phyloP scores from a whole-genome alignment of 2,329 filamentous ascomycete genomes.

The Penicillium vulpinum region DNA sequence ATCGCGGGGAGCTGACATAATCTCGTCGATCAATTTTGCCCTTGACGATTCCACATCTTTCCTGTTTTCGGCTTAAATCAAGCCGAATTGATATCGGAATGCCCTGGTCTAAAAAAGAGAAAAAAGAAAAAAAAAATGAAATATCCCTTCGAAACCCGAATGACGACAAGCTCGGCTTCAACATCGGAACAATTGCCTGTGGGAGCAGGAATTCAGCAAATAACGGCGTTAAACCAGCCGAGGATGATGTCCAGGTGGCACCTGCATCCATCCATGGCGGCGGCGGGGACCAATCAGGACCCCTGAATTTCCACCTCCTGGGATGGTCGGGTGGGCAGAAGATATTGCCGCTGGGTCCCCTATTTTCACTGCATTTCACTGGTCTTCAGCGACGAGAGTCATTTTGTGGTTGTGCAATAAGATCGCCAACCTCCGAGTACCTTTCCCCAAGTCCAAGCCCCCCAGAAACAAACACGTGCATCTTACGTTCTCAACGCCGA shows the following conservation, averaged over 20 bases:
- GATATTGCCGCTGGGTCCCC: slow-evolving; percentile 33
- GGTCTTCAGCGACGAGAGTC: slow-evolving; percentile 12
- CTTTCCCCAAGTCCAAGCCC: slow-evolving; percentile 5
- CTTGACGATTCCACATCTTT: not conserved
- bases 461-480: not conserved
- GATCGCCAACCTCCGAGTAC: slow-evolving; percentile 13
- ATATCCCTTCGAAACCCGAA: not conserved
- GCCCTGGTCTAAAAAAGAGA: slow-evolving; percentile 2
- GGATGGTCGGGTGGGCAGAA: slow-evolving; percentile 30
- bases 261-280: slow-evolving; percentile 20
- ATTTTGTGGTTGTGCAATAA: slow-evolving; percentile 12
- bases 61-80: slow-evolving; percentile 15
- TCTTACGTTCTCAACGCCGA: slow-evolving; percentile 7
- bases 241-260: slow-evolving; percentile 31
- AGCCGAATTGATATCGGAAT: slow-evolving; percentile 15
- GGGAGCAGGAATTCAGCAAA: slow-evolving; percentile 15
- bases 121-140: not conserved
- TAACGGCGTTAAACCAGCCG: slow-evolving; percentile 30
- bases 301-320: slow-evolving; percentile 15
- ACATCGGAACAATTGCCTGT: slow-evolving; percentile 13
- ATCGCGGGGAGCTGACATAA: slow-evolving; percentile 25
- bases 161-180: slow-evolving; percentile 15
- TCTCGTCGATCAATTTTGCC: slow-evolving; percentile 9
- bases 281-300: slow-evolving; percentile 30
- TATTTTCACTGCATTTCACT: slow-evolving; percentile 22